A percentile compares a stretch with the other conserved stretches of the same genome.
phyloP scores from a whole-genome alignment of 2,329 filamentous ascomycete genomes.

The Neofusicoccum ribis region DNA sequence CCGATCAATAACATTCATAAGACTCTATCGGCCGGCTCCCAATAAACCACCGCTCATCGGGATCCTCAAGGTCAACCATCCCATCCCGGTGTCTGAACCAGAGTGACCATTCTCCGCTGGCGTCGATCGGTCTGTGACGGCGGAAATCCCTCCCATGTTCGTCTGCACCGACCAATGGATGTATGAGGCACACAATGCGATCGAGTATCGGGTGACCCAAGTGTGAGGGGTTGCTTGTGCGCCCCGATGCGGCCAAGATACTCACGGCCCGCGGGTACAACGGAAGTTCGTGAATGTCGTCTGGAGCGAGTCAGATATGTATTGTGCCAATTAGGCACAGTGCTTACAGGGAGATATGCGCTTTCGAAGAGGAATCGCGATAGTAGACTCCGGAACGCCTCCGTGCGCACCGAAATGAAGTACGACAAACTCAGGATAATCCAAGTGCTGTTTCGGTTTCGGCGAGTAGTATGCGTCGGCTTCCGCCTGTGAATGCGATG shows the following conservation, averaged over 20 bases:
- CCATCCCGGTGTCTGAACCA: constrained; percentile 35
- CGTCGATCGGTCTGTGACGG: background rate
- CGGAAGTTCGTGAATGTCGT: background rate
- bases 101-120: constrained; percentile 24
- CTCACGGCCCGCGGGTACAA: background rate
- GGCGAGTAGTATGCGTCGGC: too few species aligned
- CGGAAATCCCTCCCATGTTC: constrained; percentile 21
- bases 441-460: too few species aligned
- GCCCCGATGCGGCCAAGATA: background rate
- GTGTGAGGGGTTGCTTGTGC: background rate
- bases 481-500: too few species aligned
- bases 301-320: background rate
- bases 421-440: background rate
- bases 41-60: constrained; percentile 32
- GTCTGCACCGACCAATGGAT: constrained; percentile 22
- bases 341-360: background rate
- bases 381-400: background rate
- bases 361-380: background rate
- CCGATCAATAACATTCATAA: constrained; percentile 31
- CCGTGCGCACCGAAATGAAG: background rate
- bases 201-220: background rate
- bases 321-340: background rate
- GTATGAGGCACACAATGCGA: background rate
- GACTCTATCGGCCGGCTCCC: constrained; percentile 36
- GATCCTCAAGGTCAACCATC: constrained; percentile 32